These are phyloP conservation scores for Polytrichum commune DNA, from an alignment of 225 moss, liverwort and hornwort species.

Conservation along the genomic window DNA sequence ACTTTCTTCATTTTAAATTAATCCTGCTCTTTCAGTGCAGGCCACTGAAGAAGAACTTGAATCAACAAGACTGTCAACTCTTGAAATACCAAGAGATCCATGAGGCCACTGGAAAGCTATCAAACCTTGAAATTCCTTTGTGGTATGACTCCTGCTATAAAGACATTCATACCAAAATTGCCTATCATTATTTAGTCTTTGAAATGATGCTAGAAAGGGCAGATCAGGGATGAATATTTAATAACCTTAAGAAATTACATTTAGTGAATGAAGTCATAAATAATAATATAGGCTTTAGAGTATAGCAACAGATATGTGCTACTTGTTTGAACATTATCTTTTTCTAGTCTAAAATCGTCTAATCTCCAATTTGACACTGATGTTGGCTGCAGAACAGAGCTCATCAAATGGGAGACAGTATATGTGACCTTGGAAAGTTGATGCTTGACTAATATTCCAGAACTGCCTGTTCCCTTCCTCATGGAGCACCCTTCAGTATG, in stretches of 20 bases:
- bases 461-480: slow-evolving; percentile 52
- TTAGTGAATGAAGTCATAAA: too few relatives aligned
- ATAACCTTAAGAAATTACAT: too few relatives aligned
- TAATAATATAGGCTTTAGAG: slow-evolving; percentile 26
- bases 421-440: slow-evolving; percentile 58
- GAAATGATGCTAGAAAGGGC: too few relatives aligned
- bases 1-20: not conserved
- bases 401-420: slow-evolving; percentile 65
- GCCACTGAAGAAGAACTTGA: slow-evolving; percentile 43
- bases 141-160: slow-evolving; percentile 43
- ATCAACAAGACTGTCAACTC: slow-evolving; percentile 39
- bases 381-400: slow-evolving; percentile 55
- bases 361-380: slow-evolving; percentile 22
- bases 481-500: slow-evolving; percentile 57
- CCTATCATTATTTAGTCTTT: too few relatives aligned
- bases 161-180: too few relatives aligned
- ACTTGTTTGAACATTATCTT: not conserved
- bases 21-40: slow-evolving; percentile 16
- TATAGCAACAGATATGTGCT: slow-evolving; percentile 51
- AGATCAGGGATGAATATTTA: too few relatives aligned
- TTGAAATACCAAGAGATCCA: too few relatives aligned
- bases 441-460: slow-evolving; percentile 54
- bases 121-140: slow-evolving; percentile 51
- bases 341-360: not conserved
- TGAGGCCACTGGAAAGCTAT: slow-evolving; percentile 29